Conservation (phyloP, 495 filamentous ascomycete genomes). For the Neurospora hispaniola region DNA sequence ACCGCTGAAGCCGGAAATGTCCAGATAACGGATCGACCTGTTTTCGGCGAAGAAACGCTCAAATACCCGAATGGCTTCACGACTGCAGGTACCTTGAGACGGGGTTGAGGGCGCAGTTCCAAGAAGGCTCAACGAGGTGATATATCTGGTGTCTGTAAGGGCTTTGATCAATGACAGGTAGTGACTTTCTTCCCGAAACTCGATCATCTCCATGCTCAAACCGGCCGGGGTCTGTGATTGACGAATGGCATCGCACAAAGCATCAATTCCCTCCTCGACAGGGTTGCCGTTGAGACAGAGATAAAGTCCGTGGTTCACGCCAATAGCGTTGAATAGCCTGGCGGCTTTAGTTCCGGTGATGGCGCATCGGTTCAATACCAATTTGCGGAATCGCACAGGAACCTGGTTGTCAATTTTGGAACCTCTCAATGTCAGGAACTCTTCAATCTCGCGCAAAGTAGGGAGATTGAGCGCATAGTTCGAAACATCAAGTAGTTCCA, state of each 20-base stretch:
- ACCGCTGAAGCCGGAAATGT: conserved; percentile 83
- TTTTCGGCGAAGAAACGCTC: conserved; percentile 71
- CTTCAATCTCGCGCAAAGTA: conserved; percentile 46
- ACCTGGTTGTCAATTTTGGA: conserved; percentile 51
- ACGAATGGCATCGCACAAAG: conserved; percentile 59
- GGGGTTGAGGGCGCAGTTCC: conserved; percentile 69
- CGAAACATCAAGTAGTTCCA: conserved; percentile 61
- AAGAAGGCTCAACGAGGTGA: conserved; percentile 75
- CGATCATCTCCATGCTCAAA: conserved; percentile 74
- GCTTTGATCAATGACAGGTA: conserved; percentile 67
- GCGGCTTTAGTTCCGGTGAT: conserved; percentile 71
- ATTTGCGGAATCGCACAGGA: conserved; percentile 53
- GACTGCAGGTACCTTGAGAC: conserved; percentile 38
- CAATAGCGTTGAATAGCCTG: conserved; percentile 66
- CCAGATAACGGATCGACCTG: conserved; percentile 60
- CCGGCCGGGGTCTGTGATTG: conserved; percentile 54
- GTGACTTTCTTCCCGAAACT: conserved; percentile 63
- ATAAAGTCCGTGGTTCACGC: conserved; percentile 54
- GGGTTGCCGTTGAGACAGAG: conserved; percentile 73
- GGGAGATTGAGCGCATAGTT: conserved; percentile 47
- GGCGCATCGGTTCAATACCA: conserved; percentile 70
- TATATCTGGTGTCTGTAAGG: conserved; percentile 59
- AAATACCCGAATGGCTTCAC: conserved; percentile 63
- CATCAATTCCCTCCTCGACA: conserved; percentile 58
- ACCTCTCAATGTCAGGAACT: conserved; percentile 19